These are phyloP conservation scores for Diaporthe caulivora DNA, from an alignment of 2,329 filamentous ascomycete genomes.

Conservation along the genomic window DNA sequence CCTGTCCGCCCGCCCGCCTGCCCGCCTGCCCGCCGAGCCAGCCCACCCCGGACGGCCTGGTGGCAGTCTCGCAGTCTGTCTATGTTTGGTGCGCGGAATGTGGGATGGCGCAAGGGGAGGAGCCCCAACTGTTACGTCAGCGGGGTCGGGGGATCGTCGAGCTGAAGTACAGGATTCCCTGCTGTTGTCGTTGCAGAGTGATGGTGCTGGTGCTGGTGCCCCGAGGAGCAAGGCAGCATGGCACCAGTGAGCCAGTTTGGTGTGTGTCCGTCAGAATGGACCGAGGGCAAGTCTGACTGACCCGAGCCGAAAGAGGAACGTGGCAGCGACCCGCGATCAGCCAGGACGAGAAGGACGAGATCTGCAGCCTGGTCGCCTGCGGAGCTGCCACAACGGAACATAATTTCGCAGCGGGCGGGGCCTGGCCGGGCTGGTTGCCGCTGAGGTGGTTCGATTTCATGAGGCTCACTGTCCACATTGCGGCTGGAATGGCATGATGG, in stretches of 20 bases:
- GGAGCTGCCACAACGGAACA: constrained; percentile 30
- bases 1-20: no score
- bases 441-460: constrained; percentile 37
- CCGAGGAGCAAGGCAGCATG: not conserved
- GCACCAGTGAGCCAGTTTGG: not conserved
- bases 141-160: constrained; percentile 12
- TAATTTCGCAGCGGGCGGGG: constrained; percentile 20
- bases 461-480: constrained; percentile 30
- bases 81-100: constrained; percentile 1
- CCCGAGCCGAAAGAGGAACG: constrained; percentile 20
- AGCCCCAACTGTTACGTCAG: constrained; percentile 29
- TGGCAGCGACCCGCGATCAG: not conserved
- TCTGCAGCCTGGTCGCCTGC: constrained; percentile 14
- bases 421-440: constrained; percentile 22
- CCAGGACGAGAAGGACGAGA: not conserved
- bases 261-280: not conserved
- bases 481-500: constrained; percentile 30
- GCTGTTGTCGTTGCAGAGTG: no score
- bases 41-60: not conserved
- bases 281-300: constrained; percentile 3
- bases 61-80: not conserved
- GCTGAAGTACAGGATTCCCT: constrained; percentile 14
- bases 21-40: not conserved
- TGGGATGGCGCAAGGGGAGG: not conserved
- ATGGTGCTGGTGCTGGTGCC: not conserved